A percentile compares a stretch with the other conserved stretches of the same genome.
Conservation (phyloP, 2,329 filamentous ascomycete genomes). For the Paracorniculantispora psalliotae region DNA sequence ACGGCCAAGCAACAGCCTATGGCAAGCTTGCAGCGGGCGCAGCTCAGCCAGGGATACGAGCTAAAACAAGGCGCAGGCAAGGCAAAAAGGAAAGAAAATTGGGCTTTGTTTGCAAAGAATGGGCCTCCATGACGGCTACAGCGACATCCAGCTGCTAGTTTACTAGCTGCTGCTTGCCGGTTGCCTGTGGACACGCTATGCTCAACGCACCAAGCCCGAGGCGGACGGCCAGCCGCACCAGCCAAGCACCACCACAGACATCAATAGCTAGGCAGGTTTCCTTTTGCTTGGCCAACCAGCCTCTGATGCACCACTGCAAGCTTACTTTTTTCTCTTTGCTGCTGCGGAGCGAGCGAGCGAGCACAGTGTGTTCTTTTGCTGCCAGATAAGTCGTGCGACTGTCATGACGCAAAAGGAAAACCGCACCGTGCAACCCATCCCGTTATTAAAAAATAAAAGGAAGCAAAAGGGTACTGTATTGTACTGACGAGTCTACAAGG, state of each 20-base stretch:
- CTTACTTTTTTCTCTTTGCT: neutral
- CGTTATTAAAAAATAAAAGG: too few relatives aligned
- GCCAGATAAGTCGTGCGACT: too few relatives aligned
- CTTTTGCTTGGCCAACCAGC: neutral
- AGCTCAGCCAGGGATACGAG: neutral
- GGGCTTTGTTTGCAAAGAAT: constrained; percentile 3
- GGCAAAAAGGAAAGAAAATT: neutral
- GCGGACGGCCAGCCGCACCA: neutral
- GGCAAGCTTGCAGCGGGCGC: neutral
- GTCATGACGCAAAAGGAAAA: too few relatives aligned
- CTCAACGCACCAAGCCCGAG: neutral
- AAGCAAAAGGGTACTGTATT: neutral
- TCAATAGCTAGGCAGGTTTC: neutral
- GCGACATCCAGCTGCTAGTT: neutral
- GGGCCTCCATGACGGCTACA: constrained; percentile 2
- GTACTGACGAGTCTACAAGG: too few relatives aligned
- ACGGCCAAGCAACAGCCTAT: neutral
- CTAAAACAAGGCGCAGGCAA: neutral
- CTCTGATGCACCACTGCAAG: neutral
- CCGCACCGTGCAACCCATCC: too few relatives aligned
- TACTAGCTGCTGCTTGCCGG: neutral
- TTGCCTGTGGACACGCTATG: neutral
- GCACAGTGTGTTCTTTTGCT: neutral
- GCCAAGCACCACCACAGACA: neutral
- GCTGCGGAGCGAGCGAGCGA: neutral